Evolutionary conservation across 108 stramenopile species (phyloP), one percentile per base, ranked within the genome.

Genomic region (Stephanodiscus minutulus): DNA sequence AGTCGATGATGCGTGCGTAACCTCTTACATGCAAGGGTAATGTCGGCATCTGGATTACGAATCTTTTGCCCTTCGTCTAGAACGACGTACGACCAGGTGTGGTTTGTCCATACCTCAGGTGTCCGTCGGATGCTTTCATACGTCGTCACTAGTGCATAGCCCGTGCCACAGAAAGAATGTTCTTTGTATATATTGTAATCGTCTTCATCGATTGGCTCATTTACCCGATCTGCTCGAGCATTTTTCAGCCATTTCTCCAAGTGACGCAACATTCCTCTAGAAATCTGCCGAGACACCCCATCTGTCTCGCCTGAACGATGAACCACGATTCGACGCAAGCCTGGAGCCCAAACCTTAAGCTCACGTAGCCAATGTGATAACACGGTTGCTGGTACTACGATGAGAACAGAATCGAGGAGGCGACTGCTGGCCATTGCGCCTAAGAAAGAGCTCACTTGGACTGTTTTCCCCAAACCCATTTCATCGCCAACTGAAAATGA

Each of bases 1-100:
- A 97, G 79, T 24, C 97, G 84, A 83, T 96, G 83, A 41, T 88
- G 85, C 50, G 92, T 93, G 18, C 69, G 70, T n/a, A 68, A 29
- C 13, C 67, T 54, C 25, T 99, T 99, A 87, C 97, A 97, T 29
- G 91, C 89, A 59, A 93, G 61, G 10, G 99, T 98, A 7, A 99
- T 81, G 49, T 96, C 95, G 15, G 97, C 96, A 55, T 96, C 96
- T 6, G 99, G 98, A 79, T 99, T 99, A 20, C 98, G 83, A 54
- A 99, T 98, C 80, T 96, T 96, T 84, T 99, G 99, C 1, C 97
- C 99, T 77, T 99, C 99, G 67, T 99, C 99, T 68, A 99, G 80
- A 0, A 98, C 87, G 25, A 95, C 88, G 64, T 97, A 98, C 39
- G 82, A 90, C 96, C 97, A 99, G 44, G 73, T 60, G 68, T 94